Percentiles rank a stretch among this genome's conserved stretches.
Evolutionary conservation across 176 grass and related monocot species (phyloP).

Genomic region (Cenchrus americanus): DNA sequence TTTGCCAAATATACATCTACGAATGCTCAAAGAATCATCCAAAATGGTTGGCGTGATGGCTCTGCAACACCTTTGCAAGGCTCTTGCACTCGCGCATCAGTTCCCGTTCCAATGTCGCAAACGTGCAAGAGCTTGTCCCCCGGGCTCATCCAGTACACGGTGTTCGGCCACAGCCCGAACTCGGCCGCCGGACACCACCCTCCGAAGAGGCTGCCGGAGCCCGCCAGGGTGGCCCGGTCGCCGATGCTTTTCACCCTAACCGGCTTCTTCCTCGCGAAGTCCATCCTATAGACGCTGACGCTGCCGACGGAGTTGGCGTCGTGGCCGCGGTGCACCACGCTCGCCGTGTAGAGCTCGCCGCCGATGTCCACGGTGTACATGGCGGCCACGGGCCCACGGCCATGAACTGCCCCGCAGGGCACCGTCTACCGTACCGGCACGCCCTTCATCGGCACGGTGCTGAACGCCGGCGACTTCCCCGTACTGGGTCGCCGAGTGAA

Average conservation of each 20-base stretch:
- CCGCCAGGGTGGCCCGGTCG: background rate
- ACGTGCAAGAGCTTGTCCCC: background rate
- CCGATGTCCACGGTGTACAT: background rate
- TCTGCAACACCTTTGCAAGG: background rate
- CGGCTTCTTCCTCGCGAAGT: background rate
- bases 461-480: background rate
- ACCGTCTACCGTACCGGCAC: fast-evolving
- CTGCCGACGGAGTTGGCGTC: background rate
- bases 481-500: background rate
- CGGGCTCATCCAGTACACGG: constrained; percentile 18
- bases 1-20: background rate
- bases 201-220: background rate
- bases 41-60: background rate
- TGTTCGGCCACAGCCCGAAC: background rate
- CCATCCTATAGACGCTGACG: constrained; percentile 17
- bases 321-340: background rate
- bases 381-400: background rate
- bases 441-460: background rate
- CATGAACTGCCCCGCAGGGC: background rate
- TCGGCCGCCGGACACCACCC: constrained; percentile 1
- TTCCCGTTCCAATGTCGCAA: background rate
- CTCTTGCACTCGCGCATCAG: background rate
- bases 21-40: background rate
- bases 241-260: background rate
- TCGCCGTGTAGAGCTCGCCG: constrained; percentile 13